Percentiles rank a stretch among this genome's conserved stretches.
phyloP scores from a whole-genome alignment of 371 early-diverging fungal species.

The Paramicrosporidium saccamoebae region DNA sequence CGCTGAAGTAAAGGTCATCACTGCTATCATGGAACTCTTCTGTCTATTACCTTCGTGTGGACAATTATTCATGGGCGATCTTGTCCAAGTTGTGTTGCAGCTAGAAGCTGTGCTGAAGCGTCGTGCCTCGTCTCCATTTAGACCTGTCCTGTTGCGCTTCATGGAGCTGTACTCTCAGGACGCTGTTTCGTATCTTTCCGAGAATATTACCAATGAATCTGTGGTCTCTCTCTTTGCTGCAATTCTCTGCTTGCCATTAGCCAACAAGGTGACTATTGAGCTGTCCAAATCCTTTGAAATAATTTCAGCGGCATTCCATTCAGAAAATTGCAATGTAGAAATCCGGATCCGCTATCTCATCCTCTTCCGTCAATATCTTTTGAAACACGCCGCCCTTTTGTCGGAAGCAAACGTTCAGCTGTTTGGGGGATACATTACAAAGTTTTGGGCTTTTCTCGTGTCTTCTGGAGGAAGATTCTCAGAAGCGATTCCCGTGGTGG shows the following conservation, averaged over 20 bases:
- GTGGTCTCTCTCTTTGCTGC: slow-evolving; percentile 27
- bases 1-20: slow-evolving; percentile 64
- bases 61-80: slow-evolving; percentile 54
- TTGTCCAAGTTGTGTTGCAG: slow-evolving; percentile 42
- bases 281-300: slow-evolving; percentile 1
- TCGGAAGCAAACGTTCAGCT: no score
- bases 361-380: no score
- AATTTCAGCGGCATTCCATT: not conserved
- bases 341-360: no score
- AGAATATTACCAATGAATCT: slow-evolving; percentile 15
- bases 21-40: slow-evolving; percentile 69
- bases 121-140: slow-evolving; percentile 59
- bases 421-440: no score
- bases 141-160: slow-evolving; percentile 54
- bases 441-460: no score
- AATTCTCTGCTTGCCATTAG: slow-evolving; percentile 17
- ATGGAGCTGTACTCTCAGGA: slow-evolving; percentile 54
- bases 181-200: slow-evolving; percentile 45
- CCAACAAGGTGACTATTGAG: slow-evolving; percentile 1
- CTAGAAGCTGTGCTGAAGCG: slow-evolving; percentile 50
- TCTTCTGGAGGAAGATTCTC: no score
- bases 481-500: no score
- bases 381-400: no score
- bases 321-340: no score
- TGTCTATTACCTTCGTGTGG: slow-evolving; percentile 67